A percentile compares a stretch with the other conserved stretches of the same genome.
phyloP scores from a whole-genome alignment of 192 early-diverging fungal species.

The Thoreauomyces humboldtii region DNA sequence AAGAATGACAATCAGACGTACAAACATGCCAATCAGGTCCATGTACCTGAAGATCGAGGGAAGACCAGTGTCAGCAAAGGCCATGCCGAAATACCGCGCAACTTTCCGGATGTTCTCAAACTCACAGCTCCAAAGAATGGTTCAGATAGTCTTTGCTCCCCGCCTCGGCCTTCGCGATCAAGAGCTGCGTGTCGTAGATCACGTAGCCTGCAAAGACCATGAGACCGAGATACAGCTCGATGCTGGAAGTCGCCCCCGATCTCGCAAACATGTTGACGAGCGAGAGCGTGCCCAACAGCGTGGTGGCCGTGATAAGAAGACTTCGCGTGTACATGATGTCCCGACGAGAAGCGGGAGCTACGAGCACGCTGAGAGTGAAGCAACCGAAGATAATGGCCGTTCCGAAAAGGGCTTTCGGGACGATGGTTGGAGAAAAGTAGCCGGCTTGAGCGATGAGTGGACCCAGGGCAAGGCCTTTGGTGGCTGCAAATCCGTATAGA shows the following conservation, averaged over 20 bases:
- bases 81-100: neutral
- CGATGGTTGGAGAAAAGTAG: conserved; percentile 29
- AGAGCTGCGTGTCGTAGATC: conserved; percentile 58
- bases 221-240: conserved; percentile 52
- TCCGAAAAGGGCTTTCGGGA: conserved; percentile 35
- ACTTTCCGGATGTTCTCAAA: too few species aligned
- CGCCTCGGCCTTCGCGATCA: conserved; percentile 37
- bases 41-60: conserved; percentile 36
- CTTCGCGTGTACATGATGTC: conserved; percentile 33
- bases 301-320: conserved; percentile 29
- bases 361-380: conserved; percentile 45
- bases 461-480: conserved; percentile 27
- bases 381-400: conserved; percentile 48
- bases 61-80: conserved; percentile 27
- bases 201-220: conserved; percentile 50
- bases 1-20: conserved; percentile 44
- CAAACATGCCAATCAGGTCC: conserved; percentile 52
- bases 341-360: conserved; percentile 18
- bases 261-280: conserved; percentile 44
- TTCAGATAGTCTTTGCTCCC: conserved; percentile 10
- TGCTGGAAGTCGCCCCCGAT: conserved; percentile 36
- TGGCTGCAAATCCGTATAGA: conserved; percentile 29
- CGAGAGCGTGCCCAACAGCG: conserved; percentile 32
- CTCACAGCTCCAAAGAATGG: conserved; percentile 10
- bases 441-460: conserved; percentile 22